phyloP scores from a whole-genome alignment of 768 basidiomycete species.

The Paxillus ammoniavirescens region DNA sequence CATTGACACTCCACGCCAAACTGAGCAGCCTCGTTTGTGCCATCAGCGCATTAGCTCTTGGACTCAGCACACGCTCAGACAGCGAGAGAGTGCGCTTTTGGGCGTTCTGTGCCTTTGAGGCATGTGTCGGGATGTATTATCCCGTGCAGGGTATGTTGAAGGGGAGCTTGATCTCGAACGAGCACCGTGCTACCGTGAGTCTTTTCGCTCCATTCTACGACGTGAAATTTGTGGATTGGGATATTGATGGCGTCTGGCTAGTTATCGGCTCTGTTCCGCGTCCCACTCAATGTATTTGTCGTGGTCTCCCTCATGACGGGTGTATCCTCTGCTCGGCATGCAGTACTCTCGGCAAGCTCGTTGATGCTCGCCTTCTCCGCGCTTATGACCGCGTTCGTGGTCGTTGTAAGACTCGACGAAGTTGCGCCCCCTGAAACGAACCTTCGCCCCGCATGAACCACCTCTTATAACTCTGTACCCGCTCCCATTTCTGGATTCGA shows the following conservation, averaged over 20 bases:
- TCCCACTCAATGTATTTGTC: conserved; percentile 74
- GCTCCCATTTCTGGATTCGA: too few relatives aligned
- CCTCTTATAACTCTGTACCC: too few relatives aligned
- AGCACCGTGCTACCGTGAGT: conserved; percentile 71
- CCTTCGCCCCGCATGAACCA: conserved; percentile 14
- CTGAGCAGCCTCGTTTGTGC: conserved; percentile 64
- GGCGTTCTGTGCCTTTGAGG: conserved; percentile 75
- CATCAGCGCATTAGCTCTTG: conserved; percentile 54
- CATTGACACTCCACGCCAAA: conserved; percentile 62
- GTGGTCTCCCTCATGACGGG: conserved; percentile 67
- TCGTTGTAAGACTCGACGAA: conserved; percentile 37
- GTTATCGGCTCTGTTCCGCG: conserved; percentile 71
- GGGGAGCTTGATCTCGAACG: conserved; percentile 63
- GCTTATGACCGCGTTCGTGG: conserved; percentile 51
- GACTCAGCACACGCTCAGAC: conserved; percentile 42
- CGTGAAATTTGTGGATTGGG: not conserved
- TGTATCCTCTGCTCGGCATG: conserved; percentile 59
- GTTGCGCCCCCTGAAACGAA: conserved; percentile 15
- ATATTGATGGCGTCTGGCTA: conserved; percentile 21
- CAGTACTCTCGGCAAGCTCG: conserved; percentile 59
- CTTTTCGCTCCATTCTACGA: not conserved
- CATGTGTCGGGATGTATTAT: conserved; percentile 78
- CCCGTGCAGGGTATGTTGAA: conserved; percentile 75
- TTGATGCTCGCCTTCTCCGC: conserved; percentile 58
- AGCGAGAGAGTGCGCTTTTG: conserved; percentile 58